Evolutionary conservation across 176 grass and related monocot genomes (phyloP), one percentile per base, ranked within the genome.

Genomic region (Avena atlantica): DNA sequence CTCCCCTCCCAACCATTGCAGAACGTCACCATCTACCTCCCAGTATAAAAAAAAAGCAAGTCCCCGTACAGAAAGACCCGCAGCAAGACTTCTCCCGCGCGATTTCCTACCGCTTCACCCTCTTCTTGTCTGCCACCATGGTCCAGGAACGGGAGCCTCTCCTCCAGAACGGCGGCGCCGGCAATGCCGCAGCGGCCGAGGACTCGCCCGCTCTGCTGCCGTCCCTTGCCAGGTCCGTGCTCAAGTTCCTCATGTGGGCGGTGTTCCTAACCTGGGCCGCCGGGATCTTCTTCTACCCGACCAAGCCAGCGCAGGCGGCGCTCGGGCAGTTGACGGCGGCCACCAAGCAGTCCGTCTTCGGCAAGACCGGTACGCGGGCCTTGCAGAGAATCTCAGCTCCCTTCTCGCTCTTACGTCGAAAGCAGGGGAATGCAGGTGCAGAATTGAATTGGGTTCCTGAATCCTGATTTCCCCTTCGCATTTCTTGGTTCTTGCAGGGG

Each of bases 161-260:
- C 74, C 89, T 90, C 74, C 63, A 57, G n/a, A 23, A 17, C 20
- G n/a, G 65, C 37, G 13, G 42, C 27, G 79, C 1, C 19, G 25
- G 42, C 75, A 82, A 82, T 86, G 88, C n/a, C 23, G 44, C 50
- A 8, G 62, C 25, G 12, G 16, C 25, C 17, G 16, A 0, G 23
- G 75, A 81, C 77, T 76, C 60, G 15, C n/a, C 77, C 5, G 61
- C 70, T 5, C 37, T 48, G 20, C 11, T 87, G 40, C 87, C 82
- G 24, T 90, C 87, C 36, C 79, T 98, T 64, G 83, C 68, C 45
- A 92, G 80, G 88, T 83, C 84, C 59, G 83, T 80, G 69, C 89
- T 98, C 84, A 93, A 93, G 78, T 89, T 81, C 66, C 52, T 93
- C 11, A 93, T 98, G 89, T 98, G 95, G 95, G 70, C 80, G 56